Base-by-base conservation (phyloP, 192 early-diverging fungal genomes). In the Coemansia sp. region DNA sequence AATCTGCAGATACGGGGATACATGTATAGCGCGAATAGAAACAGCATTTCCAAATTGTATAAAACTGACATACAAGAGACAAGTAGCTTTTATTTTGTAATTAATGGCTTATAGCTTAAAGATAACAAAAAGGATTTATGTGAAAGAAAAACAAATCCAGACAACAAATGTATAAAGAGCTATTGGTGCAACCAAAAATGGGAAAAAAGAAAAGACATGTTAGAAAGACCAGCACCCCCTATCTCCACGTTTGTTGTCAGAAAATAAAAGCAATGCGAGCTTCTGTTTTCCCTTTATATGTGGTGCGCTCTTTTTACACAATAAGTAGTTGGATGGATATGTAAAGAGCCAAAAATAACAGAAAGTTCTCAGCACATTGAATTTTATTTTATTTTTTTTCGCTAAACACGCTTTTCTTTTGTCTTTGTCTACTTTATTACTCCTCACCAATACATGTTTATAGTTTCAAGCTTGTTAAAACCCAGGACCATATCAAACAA, bases 381-480 rank as follows among this genome's bases (percentile, higher is more conserved):
- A 23, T 23, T 21, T 21, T 21, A 21, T 21, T 21, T 21, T 21
- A 21, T 21, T 21, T 47, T 12, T 56, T 57, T 41, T 50, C 58
- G 65, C 57, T 32, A 32, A 32, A 32, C 32, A 32, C 32, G 32
- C 32, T 32, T 32, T 2, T 4, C 32, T 32, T 32, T 32, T 32
- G 32, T 2, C 32, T 32, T 32, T 32, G 32, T 2, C 32, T 32
- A 26, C 5, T 52, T 60, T 26, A n/a, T 16, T 37, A 19, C 19
- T 6, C 32, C 18, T 6, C 19, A 10, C 39, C 11, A 47, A 53
- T 16, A 6, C 4, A 19, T 23, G 6, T 15, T 19, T 64, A 21
- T 58, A 37, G 39, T 63, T 45, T 57, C 56, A 45, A 38, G 18
- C 56, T 23, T 9, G 12, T 54, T 54, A 54, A 54, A 54, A 54